Evolutionary conservation across 1,284 basidiomycete genomes (phyloP), one percentile per base, ranked within the genome.

Genomic region (Xerocomus amazonicus): DNA sequence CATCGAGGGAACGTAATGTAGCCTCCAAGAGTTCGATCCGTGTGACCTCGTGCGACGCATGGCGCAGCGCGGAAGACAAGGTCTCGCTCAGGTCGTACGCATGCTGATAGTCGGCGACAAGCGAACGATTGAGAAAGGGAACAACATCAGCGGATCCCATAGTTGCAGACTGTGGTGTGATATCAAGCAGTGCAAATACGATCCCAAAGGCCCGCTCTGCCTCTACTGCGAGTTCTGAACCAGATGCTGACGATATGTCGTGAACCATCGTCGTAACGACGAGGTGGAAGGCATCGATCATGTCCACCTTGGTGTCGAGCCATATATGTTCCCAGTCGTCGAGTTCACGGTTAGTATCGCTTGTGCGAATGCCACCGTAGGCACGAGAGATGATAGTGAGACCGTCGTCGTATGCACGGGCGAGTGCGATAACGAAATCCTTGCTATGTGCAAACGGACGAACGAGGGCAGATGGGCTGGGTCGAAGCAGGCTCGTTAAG

Each of bases 21-120:
- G 73, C 70, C 52, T 83, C 80, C 13, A 89, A 59, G 28, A 79
- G 53, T 53, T 85, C 78, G 13, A 83, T 59, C 38, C 80, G 73
- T 1, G 76, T 74, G 54, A 86, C 81, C 46, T 80, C 78, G 31
- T 77, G 75, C 10, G 70, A 65, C 0, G 71, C 69, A 40, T 72
- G 66, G 16, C 61, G 67, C 9, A 85, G 64, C 10, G 74, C 72
- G 5, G 70, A 68, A 9, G 71, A 58, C 12, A 90, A 71, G 1
- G 74, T 75, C 28, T 61, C 66, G 9, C 75, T 73, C 10, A 89
- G 68, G 39, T 79, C 73, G 63, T 87, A 85, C 2, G 80, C 71
- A 37, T 81, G 73, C 50, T 88, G 81, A 63, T 88, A 88, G 59
- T 90, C 87, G 9, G 74, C 75, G 13, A 90, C 63, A 23, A 90